Base-by-base conservation (phyloP, 2,329 filamentous ascomycete genomes). In the Kalmusia sp. region DNA sequence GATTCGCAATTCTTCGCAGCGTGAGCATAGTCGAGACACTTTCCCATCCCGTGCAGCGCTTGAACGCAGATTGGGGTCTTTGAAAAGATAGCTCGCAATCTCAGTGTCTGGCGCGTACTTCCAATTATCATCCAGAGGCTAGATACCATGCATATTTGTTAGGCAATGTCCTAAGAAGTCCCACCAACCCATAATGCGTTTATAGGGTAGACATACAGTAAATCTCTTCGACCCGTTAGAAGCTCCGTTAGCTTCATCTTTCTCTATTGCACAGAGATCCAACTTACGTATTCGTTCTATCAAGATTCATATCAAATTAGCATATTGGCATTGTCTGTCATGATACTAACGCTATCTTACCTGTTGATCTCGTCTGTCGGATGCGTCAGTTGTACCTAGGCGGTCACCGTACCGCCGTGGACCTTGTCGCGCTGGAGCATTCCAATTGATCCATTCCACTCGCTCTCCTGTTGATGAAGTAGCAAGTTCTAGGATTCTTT, bases 271-370 rank as follows among this genome's bases (percentile, higher is more conserved):
- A 21, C 39, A 19, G 25, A 3, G n/a, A 30, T 17, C n/a, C n/a
- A 19, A 43, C 39, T 43, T 21, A 43, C 39, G 25, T 43, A 43
- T 43, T 43, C 39, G n/a, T 43, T 43, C 39, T 43, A n/a, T 27
- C 3, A 27, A 27, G 21, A 27, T 27, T n/a, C 6, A n/a, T n/a
- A n/a, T n/a, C n/a, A n/a, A 6, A 40, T 25, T 40, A 27, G 38
- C 15, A 40, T 9, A 14, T 4, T 3, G n/a, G n/a, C 31, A 14
- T 34, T 15, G 5, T 6, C 6, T 12, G 31, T 34, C 27, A 7
- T 15, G 31, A 15, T 15, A 15, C 8, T 5, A 34, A 6, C n/a
- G 31, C n/a, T 12, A 34, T 9, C 34, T n/a, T 37, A 37, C 34
- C 34, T 37, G 34, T 34, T 34, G 31, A 12, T 34, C 31, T 15